Percentiles rank a stretch among this genome's conserved stretches.
Evolutionary conservation across 2,329 filamentous ascomycete species (phyloP).

Genomic region (Xylariales sp.): DNA sequence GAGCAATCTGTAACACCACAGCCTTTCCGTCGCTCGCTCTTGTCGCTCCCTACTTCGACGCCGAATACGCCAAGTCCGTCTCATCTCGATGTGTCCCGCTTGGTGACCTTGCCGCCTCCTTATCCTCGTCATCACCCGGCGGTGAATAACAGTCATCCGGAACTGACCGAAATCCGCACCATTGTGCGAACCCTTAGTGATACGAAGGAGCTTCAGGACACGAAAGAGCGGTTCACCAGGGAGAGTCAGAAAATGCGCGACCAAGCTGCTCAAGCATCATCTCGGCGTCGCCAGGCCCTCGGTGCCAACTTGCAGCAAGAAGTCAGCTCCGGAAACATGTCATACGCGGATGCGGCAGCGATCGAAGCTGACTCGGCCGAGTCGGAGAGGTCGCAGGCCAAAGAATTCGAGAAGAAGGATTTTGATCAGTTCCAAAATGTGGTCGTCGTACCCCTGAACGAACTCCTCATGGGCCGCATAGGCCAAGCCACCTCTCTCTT

Average conservation of each 20-base stretch:
- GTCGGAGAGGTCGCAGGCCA: slow-evolving; percentile 65
- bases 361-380: slow-evolving; percentile 71
- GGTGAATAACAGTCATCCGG: slow-evolving; percentile 92
- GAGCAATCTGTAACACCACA: slow-evolving; percentile 41
- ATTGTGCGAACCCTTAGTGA: slow-evolving; percentile 71
- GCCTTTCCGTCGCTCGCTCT: slow-evolving; percentile 34
- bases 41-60: slow-evolving; percentile 35
- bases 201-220: slow-evolving; percentile 64
- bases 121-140: slow-evolving; percentile 94
- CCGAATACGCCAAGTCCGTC: slow-evolving; percentile 43
- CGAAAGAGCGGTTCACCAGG: slow-evolving; percentile 57
- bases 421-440: slow-evolving; percentile 81
- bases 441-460: slow-evolving; percentile 80
- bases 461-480: slow-evolving; percentile 72
- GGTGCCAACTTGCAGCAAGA: slow-evolving; percentile 73
- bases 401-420: slow-evolving; percentile 70
- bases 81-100: slow-evolving; percentile 79
- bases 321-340: slow-evolving; percentile 72
- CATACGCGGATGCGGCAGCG: slow-evolving; percentile 75
- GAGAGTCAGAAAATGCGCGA: slow-evolving; percentile 56
- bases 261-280: slow-evolving; percentile 45
- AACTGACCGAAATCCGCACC: slow-evolving; percentile 72
- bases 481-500: slow-evolving; percentile 72
- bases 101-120: slow-evolving; percentile 88
- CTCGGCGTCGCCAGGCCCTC: slow-evolving; percentile 57